A percentile compares a stretch with the other conserved stretches of the same genome.
Evolutionary conservation across 2,329 filamentous ascomycete genomes (phyloP).

Genomic region (Orbilia blumenaviensis): DNA sequence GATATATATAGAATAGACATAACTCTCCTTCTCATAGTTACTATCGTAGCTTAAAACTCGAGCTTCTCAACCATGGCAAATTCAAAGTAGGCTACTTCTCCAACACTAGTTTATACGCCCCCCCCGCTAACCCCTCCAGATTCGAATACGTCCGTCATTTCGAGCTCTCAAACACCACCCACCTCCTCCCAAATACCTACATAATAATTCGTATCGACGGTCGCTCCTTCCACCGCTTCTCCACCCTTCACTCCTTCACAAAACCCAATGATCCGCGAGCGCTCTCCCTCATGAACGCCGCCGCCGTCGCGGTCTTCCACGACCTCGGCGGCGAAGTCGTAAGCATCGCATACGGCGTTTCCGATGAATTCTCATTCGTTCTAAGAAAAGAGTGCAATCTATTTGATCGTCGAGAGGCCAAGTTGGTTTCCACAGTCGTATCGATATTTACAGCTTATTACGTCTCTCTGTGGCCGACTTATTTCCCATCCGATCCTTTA

Average conservation of each 20-base stretch:
- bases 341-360: conserved; percentile 87
- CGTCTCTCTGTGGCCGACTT: conserved; percentile 78
- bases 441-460: conserved; percentile 95
- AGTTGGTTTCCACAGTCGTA: conserved; percentile 87
- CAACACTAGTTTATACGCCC: conserved; percentile 49
- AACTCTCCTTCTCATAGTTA: too few relatives aligned
- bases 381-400: conserved; percentile 83
- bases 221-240: conserved; percentile 93
- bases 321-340: conserved; percentile 78
- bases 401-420: conserved; percentile 88
- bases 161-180: conserved; percentile 75
- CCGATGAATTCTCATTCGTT: conserved; percentile 94
- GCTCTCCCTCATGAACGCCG: conserved; percentile 91
- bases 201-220: conserved; percentile 94
- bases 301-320: conserved; percentile 82
- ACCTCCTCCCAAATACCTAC: conserved; percentile 89
- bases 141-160: conserved; percentile 94
- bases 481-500: conserved; percentile 77
- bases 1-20: too few relatives aligned
- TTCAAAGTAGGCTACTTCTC: conserved; percentile 55
- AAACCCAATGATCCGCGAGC: conserved; percentile 93
- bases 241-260: conserved; percentile 80
- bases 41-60: too few relatives aligned
- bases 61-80: conserved; percentile 55
- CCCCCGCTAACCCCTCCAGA: conserved; percentile 63